Conservation (phyloP, 2,329 filamentous ascomycete species). For the Cercospora sp. region DNA sequence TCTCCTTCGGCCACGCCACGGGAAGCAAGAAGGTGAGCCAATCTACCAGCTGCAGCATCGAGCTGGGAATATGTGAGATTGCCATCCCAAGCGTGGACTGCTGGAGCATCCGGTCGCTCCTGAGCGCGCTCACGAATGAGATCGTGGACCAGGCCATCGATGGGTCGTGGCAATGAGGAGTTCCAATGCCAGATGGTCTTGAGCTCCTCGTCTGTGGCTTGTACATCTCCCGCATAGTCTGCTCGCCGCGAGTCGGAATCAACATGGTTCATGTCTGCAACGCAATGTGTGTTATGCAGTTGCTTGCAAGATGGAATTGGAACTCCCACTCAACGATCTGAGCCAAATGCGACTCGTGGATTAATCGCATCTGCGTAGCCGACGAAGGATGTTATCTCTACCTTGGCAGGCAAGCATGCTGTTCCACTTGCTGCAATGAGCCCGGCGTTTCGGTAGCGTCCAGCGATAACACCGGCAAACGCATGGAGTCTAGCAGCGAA, state of each 20-base stretch:
- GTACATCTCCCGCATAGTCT: not conserved
- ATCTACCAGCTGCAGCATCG: constrained; percentile 21
- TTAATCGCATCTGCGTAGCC: not conserved
- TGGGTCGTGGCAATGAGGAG: constrained; percentile 4
- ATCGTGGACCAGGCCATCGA: constrained; percentile 29
- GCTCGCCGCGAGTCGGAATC: not conserved
- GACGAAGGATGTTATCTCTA: not conserved
- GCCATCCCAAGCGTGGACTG: constrained; percentile 35
- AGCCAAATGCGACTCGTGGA: not conserved
- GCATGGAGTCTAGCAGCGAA: not conserved
- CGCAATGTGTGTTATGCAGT: not conserved
- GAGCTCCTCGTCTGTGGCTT: constrained; percentile 16
- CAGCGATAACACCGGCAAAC: not conserved
- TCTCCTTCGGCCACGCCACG: not conserved
- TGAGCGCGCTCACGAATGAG: constrained; percentile 25
- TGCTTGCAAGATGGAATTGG: not conserved
- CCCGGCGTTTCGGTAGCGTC: not conserved
- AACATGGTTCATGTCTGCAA: not conserved
- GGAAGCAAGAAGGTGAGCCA: constrained; percentile 20
- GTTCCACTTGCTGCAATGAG: not conserved
- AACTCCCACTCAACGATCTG: not conserved
- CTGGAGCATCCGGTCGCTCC: constrained; percentile 27
- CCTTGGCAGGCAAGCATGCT: not conserved
- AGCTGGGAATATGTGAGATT: constrained; percentile 32
- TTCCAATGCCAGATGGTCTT: constrained; percentile 27